Percentiles rank a stretch among this genome's conserved stretches.
These are phyloP conservation scores for Aspergillus sp. DNA, from an alignment of 2,329 filamentous ascomycete species.

Conservation along the genomic window DNA sequence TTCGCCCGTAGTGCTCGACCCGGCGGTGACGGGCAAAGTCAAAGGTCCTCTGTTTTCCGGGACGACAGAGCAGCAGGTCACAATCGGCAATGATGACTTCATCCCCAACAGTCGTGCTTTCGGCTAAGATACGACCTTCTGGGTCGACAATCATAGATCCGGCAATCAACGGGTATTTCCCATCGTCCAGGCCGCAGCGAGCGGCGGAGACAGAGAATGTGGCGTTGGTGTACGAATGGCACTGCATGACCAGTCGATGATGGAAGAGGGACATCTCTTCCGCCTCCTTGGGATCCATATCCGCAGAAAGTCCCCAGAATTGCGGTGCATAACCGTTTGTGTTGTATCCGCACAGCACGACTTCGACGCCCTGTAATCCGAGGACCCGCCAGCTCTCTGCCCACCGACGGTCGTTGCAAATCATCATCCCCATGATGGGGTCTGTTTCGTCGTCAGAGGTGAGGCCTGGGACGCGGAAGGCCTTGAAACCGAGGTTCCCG, in stretches of 20 bases:
- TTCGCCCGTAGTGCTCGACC: slow-evolving; percentile 28
- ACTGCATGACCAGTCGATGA: slow-evolving; percentile 51
- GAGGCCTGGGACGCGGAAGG: slow-evolving; percentile 52
- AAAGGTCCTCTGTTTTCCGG: slow-evolving; percentile 48
- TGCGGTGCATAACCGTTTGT: slow-evolving; percentile 50
- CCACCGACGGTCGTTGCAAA: slow-evolving; percentile 57
- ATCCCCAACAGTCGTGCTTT: slow-evolving; percentile 48
- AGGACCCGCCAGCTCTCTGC: slow-evolving; percentile 53
- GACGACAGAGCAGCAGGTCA: slow-evolving; percentile 47
- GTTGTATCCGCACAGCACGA: slow-evolving; percentile 52
- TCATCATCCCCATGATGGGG: slow-evolving; percentile 54
- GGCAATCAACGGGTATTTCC: slow-evolving; percentile 49
- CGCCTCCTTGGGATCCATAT: slow-evolving; percentile 45
- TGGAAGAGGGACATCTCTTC: slow-evolving; percentile 51
- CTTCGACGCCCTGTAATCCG: slow-evolving; percentile 51
- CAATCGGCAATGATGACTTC: slow-evolving; percentile 53
- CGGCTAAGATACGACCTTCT: slow-evolving; percentile 50
- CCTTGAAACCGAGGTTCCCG: slow-evolving; percentile 53
- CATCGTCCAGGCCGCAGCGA: slow-evolving; percentile 52
- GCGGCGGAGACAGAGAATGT: slow-evolving; percentile 51
- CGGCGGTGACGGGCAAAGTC: slow-evolving; percentile 31
- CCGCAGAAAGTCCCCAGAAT: slow-evolving; percentile 41
- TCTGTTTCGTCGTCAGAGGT: slow-evolving; percentile 36
- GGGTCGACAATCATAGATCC: slow-evolving; percentile 50
- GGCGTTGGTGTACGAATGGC: slow-evolving; percentile 53